phyloP scores from a whole-genome alignment of 2,329 filamentous ascomycete species.

The Emmonsia crescens region DNA sequence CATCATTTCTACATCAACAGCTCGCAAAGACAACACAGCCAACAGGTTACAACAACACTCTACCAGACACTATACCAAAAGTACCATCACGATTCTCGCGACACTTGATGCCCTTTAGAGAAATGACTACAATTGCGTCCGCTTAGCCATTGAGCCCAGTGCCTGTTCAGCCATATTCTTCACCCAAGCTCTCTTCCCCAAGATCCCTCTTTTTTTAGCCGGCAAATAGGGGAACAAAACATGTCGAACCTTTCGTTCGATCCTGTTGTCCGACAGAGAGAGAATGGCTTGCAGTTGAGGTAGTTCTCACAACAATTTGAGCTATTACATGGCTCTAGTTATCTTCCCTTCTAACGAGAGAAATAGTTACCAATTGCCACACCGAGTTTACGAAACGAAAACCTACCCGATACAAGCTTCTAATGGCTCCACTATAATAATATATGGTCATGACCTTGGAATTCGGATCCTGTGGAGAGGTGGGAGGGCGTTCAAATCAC shows the following conservation, averaged over 20 bases:
- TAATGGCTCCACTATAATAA: constrained; percentile 51
- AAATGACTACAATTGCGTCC: background rate
- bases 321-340: background rate
- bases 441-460: constrained; percentile 50
- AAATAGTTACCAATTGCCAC: constrained; percentile 48
- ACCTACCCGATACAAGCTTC: constrained; percentile 48
- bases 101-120: background rate
- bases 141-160: background rate
- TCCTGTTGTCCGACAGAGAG: constrained; percentile 28
- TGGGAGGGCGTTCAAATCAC: constrained; percentile 38
- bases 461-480: constrained; percentile 51
- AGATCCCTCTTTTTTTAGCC: background rate
- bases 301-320: constrained; percentile 13
- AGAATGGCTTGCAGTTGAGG: constrained; percentile 35
- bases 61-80: background rate
- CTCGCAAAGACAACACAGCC: background rate
- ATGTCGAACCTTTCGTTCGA: constrained; percentile 29
- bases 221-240: constrained; percentile 6
- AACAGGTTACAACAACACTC: background rate
- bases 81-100: background rate
- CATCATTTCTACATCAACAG: background rate
- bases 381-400: constrained; percentile 45
- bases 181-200: background rate
- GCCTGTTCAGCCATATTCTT: background rate
- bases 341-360: background rate